Evolutionary conservation across 805 yeast genomes (phyloP), one percentile per base, ranked within the genome.

Genomic region (Blastobotrys americana): DNA sequence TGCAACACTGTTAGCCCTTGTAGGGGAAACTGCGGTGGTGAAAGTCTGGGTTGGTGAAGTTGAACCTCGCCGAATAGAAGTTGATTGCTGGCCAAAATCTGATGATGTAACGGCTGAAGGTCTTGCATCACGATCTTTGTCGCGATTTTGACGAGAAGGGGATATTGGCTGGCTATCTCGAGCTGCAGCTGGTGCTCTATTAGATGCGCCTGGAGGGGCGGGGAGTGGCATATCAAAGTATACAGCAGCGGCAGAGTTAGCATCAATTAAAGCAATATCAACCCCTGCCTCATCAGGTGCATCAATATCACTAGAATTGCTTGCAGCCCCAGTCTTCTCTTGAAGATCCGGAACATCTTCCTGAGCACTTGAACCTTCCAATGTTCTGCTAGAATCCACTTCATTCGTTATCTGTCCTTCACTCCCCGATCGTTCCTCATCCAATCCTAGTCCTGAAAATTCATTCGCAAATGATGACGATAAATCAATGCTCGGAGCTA

Each of bases 221-320:
- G 43, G 43, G 4, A 41, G 31, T 5, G 43, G 43, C 38, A 41
- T 31, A 22, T 41, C 43, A 4, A 21, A 9, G 15, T 41, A 33
- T 22, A n/a, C 21, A 9, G 20, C 20, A 33, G 31, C 23, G 22
- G 3, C 42, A 8, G 31, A 25, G 31, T 25, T 13, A 8, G 31
- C 10, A 13, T 25, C 31, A 13, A 25, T n/a, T n/a, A n/a, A n/a
- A n/a, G n/a, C n/a, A n/a, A n/a, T n/a, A n/a, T n/a, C n/a, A 19
- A 9, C 19, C 19, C 36, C 36, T 19, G 36, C 17, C 36, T 33
- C 36, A 33, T 9, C 19, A 5, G 19, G 17, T 5, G 36, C 8
- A 16, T 10, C 10, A 27, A 27, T 27, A 27, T n/a, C 10, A 27
- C 33, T 27, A 10, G 33, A 10, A n/a, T 27, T 10, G 33, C n/a